Evolutionary conservation across 2,329 filamentous ascomycete genomes (phyloP).

Genomic region (Knoxdaviesia proteae): DNA sequence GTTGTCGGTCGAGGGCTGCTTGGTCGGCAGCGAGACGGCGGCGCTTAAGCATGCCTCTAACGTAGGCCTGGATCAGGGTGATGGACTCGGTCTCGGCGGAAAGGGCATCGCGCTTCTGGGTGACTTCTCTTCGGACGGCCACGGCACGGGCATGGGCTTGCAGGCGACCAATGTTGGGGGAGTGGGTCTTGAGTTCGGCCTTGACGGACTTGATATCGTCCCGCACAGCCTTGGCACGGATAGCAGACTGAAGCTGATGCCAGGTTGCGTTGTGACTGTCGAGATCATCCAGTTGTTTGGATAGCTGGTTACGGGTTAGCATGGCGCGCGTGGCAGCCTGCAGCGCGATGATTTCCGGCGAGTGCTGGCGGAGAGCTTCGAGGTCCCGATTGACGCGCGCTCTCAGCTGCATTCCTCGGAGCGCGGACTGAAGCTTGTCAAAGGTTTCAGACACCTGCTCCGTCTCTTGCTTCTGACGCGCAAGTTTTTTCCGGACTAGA

Average conservation of each 20-base stretch:
- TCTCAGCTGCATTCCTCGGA: conserved; percentile 41
- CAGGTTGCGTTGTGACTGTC: conserved; percentile 19
- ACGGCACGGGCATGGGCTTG: conserved; percentile 32
- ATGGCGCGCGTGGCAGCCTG: conserved; percentile 65
- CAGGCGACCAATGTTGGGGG: conserved; percentile 21
- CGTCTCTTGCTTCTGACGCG: conserved; percentile 34
- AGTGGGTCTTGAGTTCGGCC: conserved; percentile 24
- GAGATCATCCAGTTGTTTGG: conserved; percentile 51
- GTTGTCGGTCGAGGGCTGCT: conserved; percentile 35
- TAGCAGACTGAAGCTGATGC: conserved; percentile 38
- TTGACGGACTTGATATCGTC: conserved; percentile 21
- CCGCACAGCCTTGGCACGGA: conserved; percentile 30
- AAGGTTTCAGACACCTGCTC: conserved; percentile 29
- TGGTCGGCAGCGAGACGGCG: conserved; percentile 25
- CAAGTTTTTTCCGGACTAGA: conserved; percentile 36
- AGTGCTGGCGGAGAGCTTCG: conserved; percentile 45
- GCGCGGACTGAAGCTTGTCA: conserved; percentile 33
- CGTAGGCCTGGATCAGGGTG: conserved; percentile 32
- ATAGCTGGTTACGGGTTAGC: conserved; percentile 54
- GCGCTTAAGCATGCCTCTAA: conserved; percentile 41
- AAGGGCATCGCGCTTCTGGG: conserved; percentile 25
- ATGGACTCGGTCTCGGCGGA: conserved; percentile 23
- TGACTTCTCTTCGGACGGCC: conserved; percentile 29
- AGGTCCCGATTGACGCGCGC: conserved; percentile 25
- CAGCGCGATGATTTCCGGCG: conserved; percentile 44